Evolutionary conservation across 371 early-diverging fungal species (phyloP).

Genomic region (Mucor irregularis): DNA sequence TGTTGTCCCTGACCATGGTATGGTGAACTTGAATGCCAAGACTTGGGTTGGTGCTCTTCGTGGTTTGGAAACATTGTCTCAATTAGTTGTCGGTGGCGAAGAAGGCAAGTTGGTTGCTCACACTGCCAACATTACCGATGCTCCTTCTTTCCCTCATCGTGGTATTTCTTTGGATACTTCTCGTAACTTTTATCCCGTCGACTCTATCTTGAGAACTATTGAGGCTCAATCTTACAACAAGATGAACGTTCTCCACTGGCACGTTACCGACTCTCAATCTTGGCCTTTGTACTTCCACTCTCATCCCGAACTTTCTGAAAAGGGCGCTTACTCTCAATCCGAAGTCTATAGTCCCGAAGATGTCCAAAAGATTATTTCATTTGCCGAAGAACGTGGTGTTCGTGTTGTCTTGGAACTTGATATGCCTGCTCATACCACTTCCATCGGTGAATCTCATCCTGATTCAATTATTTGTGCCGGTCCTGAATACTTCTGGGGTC

Average conservation of each 20-base stretch:
- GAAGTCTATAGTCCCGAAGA: slow-evolving; percentile 64
- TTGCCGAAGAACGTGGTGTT: slow-evolving; percentile 72
- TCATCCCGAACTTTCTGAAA: slow-evolving; percentile 61
- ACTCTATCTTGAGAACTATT: slow-evolving; percentile 59
- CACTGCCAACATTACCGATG: slow-evolving; percentile 64
- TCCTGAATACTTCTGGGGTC: slow-evolving; percentile 50
- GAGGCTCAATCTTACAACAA: slow-evolving; percentile 81
- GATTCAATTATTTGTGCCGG: slow-evolving; percentile 46
- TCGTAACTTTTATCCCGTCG: slow-evolving; percentile 73
- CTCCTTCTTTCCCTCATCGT: slow-evolving; percentile 69
- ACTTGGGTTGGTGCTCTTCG: slow-evolving; percentile 81
- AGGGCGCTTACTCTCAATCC: slow-evolving; percentile 65
- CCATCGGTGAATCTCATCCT: slow-evolving; percentile 45
- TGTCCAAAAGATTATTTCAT: slow-evolving; percentile 57
- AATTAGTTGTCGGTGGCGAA: slow-evolving; percentile 53
- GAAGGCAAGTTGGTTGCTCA: slow-evolving; percentile 39
- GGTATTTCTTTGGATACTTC: slow-evolving; percentile 77
- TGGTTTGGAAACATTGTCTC: slow-evolving; percentile 75
- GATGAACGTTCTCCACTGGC: slow-evolving; percentile 84
- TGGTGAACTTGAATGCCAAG: slow-evolving; percentile 54
- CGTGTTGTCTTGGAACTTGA: slow-evolving; percentile 83
- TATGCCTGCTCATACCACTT: slow-evolving; percentile 77
- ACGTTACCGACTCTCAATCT: slow-evolving; percentile 76
- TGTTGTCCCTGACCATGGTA: slow-evolving; percentile 46
- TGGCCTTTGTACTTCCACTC: slow-evolving; percentile 71